Conservation (phyloP, 2,329 filamentous ascomycete species). For the Fusarium oligoseptatum region DNA sequence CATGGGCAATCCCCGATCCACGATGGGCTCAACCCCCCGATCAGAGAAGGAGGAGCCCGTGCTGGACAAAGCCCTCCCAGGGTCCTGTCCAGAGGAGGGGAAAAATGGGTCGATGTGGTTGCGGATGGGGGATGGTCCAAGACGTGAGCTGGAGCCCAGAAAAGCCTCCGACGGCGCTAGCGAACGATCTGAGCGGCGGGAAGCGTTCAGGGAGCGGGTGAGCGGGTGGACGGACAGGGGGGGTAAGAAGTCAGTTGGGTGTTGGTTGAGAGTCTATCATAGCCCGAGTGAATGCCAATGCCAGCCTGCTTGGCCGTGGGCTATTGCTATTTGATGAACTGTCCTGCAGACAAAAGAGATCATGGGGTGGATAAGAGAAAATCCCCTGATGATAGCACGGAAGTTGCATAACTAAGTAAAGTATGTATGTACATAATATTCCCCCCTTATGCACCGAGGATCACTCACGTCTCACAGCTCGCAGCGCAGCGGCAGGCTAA, state of each 20-base stretch:
- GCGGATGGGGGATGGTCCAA: not conserved
- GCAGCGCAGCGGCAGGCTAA: constrained; percentile 1
- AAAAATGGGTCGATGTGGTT: constrained; percentile 6
- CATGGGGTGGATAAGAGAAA: not conserved
- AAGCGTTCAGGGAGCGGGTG: constrained; percentile 26
- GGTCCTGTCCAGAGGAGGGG: not conserved
- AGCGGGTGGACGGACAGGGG: constrained; percentile 24
- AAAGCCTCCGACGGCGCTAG: constrained; percentile 26
- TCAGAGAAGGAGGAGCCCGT: constrained; percentile 1
- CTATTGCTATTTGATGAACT: not conserved
- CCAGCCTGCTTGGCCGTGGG: not conserved
- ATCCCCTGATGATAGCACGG: not conserved
- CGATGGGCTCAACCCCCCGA: not conserved
- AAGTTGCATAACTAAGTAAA: not conserved
- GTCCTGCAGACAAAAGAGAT: not conserved
- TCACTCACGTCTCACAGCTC: constrained; percentile 7
- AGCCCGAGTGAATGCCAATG: not conserved
- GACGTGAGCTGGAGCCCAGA: not conserved
- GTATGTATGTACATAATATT: not conserved
- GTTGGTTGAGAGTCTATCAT: not conserved
- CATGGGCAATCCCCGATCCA: not conserved
- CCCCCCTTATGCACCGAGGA: constrained; percentile 9
- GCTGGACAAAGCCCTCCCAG: not conserved
- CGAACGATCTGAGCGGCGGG: constrained; percentile 35
- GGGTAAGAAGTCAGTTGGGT: not conserved